Percentiles rank a stretch among this genome's conserved stretches.
These are phyloP conservation scores for Cornus suecica DNA, from an alignment of 148 eudicot genomes.

Conservation along the genomic window DNA sequence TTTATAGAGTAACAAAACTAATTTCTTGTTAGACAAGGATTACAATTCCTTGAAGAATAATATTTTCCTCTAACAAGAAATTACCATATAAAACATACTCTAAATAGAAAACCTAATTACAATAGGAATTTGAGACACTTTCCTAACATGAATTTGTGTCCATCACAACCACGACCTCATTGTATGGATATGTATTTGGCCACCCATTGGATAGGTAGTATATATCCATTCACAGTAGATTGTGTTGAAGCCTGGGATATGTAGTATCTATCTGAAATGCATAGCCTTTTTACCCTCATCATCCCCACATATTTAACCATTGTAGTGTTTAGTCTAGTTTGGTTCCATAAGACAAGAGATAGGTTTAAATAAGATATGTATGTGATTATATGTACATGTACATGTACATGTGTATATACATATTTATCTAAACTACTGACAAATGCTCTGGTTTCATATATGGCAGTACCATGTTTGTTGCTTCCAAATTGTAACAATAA, in stretches of 20 bases:
- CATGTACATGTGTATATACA: too few relatives aligned
- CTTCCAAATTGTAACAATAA: neutral
- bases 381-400: too few relatives aligned
- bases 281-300: neutral
- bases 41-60: too few relatives aligned
- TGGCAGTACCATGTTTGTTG: neutral
- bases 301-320: neutral
- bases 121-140: too few relatives aligned
- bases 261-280: neutral
- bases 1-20: too few relatives aligned
- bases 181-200: neutral
- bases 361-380: too few relatives aligned
- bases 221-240: neutral
- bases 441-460: neutral
- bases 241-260: neutral
- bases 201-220: neutral
- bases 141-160: too few relatives aligned
- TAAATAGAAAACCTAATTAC: too few relatives aligned
- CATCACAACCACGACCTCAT: neutral
- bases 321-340: neutral
- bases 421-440: too few relatives aligned
- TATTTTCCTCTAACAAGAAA: too few relatives aligned
- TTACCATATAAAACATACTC: too few relatives aligned
- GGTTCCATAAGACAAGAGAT: neutral
- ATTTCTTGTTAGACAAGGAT: too few relatives aligned